Evolutionary conservation across 2,329 filamentous ascomycete species (phyloP).

Genomic region (Mollisia scopiformis): DNA sequence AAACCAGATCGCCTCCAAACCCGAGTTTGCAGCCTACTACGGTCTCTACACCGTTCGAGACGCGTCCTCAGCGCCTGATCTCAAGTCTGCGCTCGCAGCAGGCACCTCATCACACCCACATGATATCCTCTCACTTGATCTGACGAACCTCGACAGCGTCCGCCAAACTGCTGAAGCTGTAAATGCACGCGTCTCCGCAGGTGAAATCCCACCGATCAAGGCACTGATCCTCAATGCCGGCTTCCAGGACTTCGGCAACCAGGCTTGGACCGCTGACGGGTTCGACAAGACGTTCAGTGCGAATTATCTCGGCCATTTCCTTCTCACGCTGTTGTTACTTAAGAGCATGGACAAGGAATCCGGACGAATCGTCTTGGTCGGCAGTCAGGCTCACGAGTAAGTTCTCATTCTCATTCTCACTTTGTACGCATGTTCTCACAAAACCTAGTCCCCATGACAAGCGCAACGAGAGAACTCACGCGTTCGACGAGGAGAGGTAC

Average conservation of each 20-base stretch:
- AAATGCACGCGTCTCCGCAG: conserved; percentile 23
- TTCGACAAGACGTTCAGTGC: conserved; percentile 38
- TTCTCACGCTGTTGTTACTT: conserved; percentile 38
- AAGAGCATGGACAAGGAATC: conserved; percentile 38
- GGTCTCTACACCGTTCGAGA: conserved; percentile 29
- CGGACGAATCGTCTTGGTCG: conserved; percentile 37
- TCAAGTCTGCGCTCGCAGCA: neutral
- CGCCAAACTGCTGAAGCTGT: conserved; percentile 18
- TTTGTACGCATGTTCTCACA: neutral
- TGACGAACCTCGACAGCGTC: conserved; percentile 13
- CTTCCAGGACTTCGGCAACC: conserved; percentile 22
- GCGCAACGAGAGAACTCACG: no score
- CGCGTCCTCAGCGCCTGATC: neutral
- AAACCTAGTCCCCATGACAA: no score
- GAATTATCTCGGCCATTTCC: conserved; percentile 39
- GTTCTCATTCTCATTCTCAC: neutral
- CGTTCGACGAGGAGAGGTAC: no score
- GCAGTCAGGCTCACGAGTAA: conserved; percentile 31
- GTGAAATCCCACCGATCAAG: conserved; percentile 24
- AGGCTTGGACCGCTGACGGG: conserved; percentile 37
- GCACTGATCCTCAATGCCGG: conserved; percentile 30
- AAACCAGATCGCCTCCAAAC: conserved; percentile 15
- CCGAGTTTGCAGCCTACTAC: conserved; percentile 18
- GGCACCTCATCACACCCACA: neutral
- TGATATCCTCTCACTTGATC: conserved; percentile 6